These are phyloP conservation scores for Astrephomene gubernaculifera DNA, from an alignment of 139 green algal genomes.

Conservation along the genomic window DNA sequence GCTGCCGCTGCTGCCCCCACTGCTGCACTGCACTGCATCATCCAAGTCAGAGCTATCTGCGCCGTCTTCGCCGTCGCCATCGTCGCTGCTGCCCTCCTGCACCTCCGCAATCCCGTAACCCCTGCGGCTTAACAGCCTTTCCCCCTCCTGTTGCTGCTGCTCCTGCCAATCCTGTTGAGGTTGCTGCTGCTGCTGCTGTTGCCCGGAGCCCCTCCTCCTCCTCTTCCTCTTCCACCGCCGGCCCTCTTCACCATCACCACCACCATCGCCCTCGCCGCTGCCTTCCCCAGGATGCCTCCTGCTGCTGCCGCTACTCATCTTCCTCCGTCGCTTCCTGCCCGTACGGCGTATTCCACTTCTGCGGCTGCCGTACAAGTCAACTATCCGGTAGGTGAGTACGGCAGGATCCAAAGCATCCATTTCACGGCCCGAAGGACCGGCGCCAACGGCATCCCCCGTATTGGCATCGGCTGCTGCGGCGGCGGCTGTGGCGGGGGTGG, in stretches of 20 bases:
- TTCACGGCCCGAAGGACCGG: too few species aligned
- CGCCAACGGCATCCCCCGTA: too few species aligned
- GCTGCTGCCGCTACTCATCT: too few species aligned
- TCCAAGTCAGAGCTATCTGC: neutral
- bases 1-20: neutral
- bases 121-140: neutral
- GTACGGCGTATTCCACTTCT: too few species aligned
- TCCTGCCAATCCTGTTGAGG: neutral
- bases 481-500: too few species aligned
- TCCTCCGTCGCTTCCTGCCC: too few species aligned
- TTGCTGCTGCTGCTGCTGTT: conserved; percentile 34
- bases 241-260: neutral
- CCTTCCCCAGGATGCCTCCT: too few species aligned
- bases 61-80: too few species aligned
- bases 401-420: conserved; percentile 10
- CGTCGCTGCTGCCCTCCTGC: too few species aligned
- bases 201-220: neutral
- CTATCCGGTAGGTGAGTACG: neutral
- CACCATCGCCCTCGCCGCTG: too few species aligned
- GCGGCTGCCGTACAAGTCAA: neutral
- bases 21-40: neutral
- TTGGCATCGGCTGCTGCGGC: too few species aligned
- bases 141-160: neutral
- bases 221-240: neutral
- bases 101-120: neutral